Evolutionary conservation across 129 eudicot species (phyloP).

Genomic region (Smallanthus sonchifolius): DNA sequence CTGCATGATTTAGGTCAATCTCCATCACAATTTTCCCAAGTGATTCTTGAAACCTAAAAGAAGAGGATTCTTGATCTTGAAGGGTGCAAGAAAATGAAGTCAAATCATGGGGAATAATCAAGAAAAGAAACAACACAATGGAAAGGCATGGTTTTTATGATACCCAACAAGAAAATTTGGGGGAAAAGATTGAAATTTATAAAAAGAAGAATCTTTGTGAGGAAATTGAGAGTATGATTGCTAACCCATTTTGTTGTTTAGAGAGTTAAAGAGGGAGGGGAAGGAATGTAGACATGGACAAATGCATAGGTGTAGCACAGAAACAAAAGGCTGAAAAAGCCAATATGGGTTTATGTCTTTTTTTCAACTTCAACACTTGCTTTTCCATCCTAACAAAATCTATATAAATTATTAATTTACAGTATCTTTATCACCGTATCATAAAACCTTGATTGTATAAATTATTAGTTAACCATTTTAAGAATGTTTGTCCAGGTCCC

Average conservation of each 20-base stretch:
- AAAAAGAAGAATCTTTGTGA: conserved; percentile 9
- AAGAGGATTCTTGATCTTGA: conserved; percentile 30
- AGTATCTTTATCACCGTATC: background rate
- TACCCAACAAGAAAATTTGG: conserved; percentile 3
- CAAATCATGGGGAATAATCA: conserved; percentile 37
- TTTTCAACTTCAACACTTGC: conserved; percentile 20
- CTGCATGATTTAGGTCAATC: conserved; percentile 80
- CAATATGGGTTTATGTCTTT: conserved; percentile 35
- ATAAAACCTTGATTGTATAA: background rate
- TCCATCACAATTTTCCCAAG: conserved; percentile 50
- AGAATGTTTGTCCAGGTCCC: conserved; percentile 6
- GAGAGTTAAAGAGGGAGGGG: conserved; percentile 23
- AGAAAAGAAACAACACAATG: conserved; percentile 26
- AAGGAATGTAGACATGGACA: conserved; percentile 36
- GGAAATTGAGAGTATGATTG: conserved; percentile 47
- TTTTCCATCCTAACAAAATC: conserved; percentile 26
- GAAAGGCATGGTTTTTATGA: conserved; percentile 29
- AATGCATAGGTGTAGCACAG: conserved; percentile 47
- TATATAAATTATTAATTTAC: background rate
- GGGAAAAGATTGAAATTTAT: background rate
- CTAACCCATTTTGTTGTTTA: conserved; percentile 32
- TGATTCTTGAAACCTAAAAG: conserved; percentile 25
- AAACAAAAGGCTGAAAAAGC: conserved; percentile 42
- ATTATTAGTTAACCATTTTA: background rate
- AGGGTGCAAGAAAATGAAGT: conserved; percentile 31